Evolutionary conservation across 768 basidiomycete species (phyloP).

Genomic region (Clavaria fumosa): DNA sequence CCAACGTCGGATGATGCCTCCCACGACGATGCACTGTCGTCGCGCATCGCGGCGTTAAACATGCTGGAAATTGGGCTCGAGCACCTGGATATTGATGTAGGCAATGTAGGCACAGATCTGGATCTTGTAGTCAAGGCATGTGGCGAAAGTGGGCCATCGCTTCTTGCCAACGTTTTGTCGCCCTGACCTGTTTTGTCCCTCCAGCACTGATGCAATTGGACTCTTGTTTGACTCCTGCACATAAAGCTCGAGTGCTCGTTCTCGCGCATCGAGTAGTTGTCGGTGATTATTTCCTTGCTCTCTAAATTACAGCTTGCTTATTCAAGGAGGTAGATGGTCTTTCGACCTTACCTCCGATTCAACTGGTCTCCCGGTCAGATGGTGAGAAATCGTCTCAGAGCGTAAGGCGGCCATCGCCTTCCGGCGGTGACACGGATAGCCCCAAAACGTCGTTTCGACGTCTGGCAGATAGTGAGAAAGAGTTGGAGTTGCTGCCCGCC

Average conservation of each 20-base stretch:
- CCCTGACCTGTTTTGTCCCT: not conserved
- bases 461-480: too few relatives aligned
- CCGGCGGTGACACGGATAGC: too few relatives aligned
- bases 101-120: slow-evolving; percentile 33
- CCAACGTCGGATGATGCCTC: slow-evolving; percentile 51
- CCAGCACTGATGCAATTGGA: slow-evolving; percentile 26
- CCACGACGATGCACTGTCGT: slow-evolving; percentile 83
- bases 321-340: slow-evolving; percentile 47
- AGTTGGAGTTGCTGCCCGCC: too few relatives aligned
- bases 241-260: slow-evolving; percentile 72
- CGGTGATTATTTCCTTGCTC: slow-evolving; percentile 31
- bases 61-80: slow-evolving; percentile 78
- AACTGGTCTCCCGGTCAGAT: too few relatives aligned
- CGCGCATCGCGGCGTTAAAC: slow-evolving; percentile 81
- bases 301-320: slow-evolving; percentile 1
- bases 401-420: too few relatives aligned
- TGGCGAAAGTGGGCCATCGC: slow-evolving; percentile 53
- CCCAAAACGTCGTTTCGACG: too few relatives aligned
- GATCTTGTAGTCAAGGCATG: slow-evolving; percentile 54
- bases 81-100: slow-evolving; percentile 79
- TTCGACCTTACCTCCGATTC: slow-evolving; percentile 55
- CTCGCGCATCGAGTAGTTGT: slow-evolving; percentile 76
- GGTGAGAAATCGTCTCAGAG: too few relatives aligned
- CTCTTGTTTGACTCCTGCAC: slow-evolving; percentile 38
- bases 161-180: not conserved